Conservation (phyloP, 1,284 basidiomycete species). For the Microbotryum silenes-acaulis region DNA sequence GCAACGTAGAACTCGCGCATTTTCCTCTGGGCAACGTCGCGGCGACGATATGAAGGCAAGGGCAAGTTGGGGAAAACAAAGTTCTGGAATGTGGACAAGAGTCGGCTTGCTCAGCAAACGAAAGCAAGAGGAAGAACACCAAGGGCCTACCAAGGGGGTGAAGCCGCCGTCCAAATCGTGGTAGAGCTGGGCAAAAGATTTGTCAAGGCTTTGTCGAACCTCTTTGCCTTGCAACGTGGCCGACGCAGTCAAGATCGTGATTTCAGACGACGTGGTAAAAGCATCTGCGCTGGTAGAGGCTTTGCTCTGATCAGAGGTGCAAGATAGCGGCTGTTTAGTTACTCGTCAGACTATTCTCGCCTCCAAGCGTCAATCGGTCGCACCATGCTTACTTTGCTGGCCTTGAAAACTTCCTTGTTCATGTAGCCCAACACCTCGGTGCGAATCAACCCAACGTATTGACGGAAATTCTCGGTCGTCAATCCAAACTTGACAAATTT, state of each 20-base stretch:
- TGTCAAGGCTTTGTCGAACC: slow-evolving; percentile 70
- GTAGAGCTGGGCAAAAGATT: slow-evolving; percentile 77
- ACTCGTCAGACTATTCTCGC: background rate
- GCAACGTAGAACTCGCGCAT: slow-evolving; percentile 91
- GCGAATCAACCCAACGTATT: slow-evolving; percentile 85
- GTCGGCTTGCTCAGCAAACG: background rate
- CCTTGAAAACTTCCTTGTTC: slow-evolving; percentile 23
- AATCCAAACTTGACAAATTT: slow-evolving; percentile 79
- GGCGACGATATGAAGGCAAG: slow-evolving; percentile 73
- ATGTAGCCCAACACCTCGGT: slow-evolving; percentile 52
- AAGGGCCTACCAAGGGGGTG: slow-evolving; percentile 35
- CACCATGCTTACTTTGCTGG: slow-evolving; percentile 31
- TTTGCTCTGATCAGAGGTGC: slow-evolving; percentile 10
- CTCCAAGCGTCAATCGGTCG: background rate
- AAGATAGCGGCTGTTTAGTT: background rate
- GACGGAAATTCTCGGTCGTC: slow-evolving; percentile 80
- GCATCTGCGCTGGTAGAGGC: slow-evolving; percentile 67
- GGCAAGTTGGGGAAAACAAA: slow-evolving; percentile 94
- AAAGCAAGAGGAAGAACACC: background rate
- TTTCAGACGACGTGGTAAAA: slow-evolving; percentile 71
- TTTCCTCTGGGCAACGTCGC: slow-evolving; percentile 83
- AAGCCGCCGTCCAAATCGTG: slow-evolving; percentile 74
- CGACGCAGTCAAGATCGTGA: slow-evolving; percentile 90
- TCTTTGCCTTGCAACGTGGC: slow-evolving; percentile 89
- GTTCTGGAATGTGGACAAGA: slow-evolving; percentile 79